A percentile compares a stretch with the other conserved stretches of the same genome.
These are phyloP conservation scores for Theileria luwenshuni DNA, from an alignment of 169 alveolate species.

Conservation along the genomic window DNA sequence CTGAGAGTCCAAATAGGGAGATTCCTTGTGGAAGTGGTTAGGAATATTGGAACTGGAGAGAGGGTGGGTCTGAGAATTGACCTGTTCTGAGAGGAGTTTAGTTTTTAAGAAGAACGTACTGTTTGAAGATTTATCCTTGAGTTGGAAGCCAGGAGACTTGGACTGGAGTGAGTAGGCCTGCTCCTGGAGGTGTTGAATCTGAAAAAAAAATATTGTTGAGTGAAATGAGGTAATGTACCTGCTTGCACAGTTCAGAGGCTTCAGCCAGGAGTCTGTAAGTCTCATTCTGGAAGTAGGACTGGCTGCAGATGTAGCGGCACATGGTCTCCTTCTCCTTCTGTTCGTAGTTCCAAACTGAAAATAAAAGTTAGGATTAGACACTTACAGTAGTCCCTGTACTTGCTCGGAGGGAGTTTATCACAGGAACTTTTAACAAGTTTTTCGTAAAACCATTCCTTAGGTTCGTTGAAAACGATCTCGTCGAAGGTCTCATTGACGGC, in stretches of 20 bases:
- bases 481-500: slow-evolving; percentile 75
- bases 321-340: slow-evolving; percentile 59
- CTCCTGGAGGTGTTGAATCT: slow-evolving; percentile 65
- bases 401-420: slow-evolving; percentile 71
- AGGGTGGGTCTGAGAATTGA: too few relatives aligned
- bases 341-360: slow-evolving; percentile 60
- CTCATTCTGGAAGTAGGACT: slow-evolving; percentile 69
- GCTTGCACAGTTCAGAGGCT: slow-evolving; percentile 62
- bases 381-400: slow-evolving; percentile 75
- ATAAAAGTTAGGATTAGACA: background rate
- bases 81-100: background rate
- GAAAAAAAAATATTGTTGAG: background rate
- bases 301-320: slow-evolving; percentile 68
- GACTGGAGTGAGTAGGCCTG: slow-evolving; percentile 13
- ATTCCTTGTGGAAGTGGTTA: too few relatives aligned
- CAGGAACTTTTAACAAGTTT: slow-evolving; percentile 62
- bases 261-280: slow-evolving; percentile 67
- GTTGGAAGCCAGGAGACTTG: slow-evolving; percentile 21
- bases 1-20: too few relatives aligned
- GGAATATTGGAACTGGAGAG: too few relatives aligned
- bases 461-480: slow-evolving; percentile 76
- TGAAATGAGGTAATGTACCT: slow-evolving; percentile 15
- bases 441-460: slow-evolving; percentile 71
- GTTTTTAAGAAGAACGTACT: slow-evolving; percentile 20
- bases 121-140: slow-evolving; percentile 14